Base-by-base conservation (phyloP, 2,329 filamentous ascomycete species). In the Ophiostoma himal-ulmi region DNA sequence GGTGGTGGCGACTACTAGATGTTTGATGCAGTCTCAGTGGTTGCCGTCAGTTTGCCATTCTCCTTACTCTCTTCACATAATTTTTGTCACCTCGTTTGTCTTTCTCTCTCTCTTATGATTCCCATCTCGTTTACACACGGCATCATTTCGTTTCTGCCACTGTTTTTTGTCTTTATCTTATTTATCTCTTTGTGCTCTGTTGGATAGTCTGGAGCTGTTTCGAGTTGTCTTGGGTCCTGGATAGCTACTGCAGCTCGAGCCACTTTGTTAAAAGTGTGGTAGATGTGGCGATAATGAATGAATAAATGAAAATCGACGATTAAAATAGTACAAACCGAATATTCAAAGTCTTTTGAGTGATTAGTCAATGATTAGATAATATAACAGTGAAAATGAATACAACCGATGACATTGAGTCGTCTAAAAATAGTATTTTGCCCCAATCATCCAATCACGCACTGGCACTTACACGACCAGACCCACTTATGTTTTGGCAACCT, bases 1-100 rank as follows among this genome's bases (percentile, higher is more conserved):
- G 68, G 54, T n/a, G 73, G 72, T 30, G 69, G 60, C 26, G 68
- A 62, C 17, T 65, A 65, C 17, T 65, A 41, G 34, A n/a, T 34
- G 60, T 34, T 57, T 57, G n/a, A 26, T 30, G 30, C 8, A n/a
- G 44, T 39, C 10, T 39, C 11, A 3, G 37, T 39, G 37, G 37
- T 30, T 57, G 52, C 3, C 1, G 52, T 30, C 22, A 10, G 26
- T 48, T 48, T 48, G 44, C 8, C 37, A 39, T 10, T 10, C 37
- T 10, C 37, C 17, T 44, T 14, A 5, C 41, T 44, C 14, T 44
- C 11, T 44, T 13, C 41, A 17, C 41, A 17, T 44, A 13, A 17
- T 44, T 44, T 44, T 44, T 17, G 41, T 44, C 13, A 13, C 41
- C 17, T 44, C 26, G 26, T 14, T 44, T 14, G 41, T 14, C 41